Base-by-base conservation (phyloP, 202 grass and related monocot genomes). In the Eragrostis tef region DNA sequence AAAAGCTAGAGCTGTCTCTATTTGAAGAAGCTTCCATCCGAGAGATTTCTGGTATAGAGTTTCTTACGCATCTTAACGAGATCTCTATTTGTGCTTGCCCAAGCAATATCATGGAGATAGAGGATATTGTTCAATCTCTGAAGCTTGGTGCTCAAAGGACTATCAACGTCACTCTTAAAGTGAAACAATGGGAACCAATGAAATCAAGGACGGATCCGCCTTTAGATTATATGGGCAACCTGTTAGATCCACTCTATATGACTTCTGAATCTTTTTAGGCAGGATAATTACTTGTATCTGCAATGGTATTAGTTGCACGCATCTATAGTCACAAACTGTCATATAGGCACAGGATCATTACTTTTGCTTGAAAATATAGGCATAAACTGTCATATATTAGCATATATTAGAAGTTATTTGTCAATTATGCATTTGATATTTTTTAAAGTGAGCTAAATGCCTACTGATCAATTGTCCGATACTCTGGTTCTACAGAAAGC, bases 1-100 rank as follows among this genome's bases (percentile, higher is more conserved):
- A 62, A 25, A 80, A 60, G 22, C 70, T 88, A 45, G 86, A 88
- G 52, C 45, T 88, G 47, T 80, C 81, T 16, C 48, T 84, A 14
- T 88, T 80, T 34, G 3, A 75, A 70, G 0, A 4, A 48, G 34
- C 87, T 63, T 85, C n/a, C 44, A 75, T 88, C 36, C 9, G 14
- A 71, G 29, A 6, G 53, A 49, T 45, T 70, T 81, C 54, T 47
- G 86, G 81, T 36, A 85, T 85, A 43, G 29, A 70, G 41, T 76
- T 57, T 56, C 81, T 88, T 57, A 25, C 1, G 1, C 70, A 70
- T 41, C 81, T 76, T n/a, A 72, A 76, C 46, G 70, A 84, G 11
- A 47, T 88, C 5, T 64, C 29, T 0, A 6, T 88, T 61, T 42
- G 2, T 9, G 64, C 56, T 6, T 10, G 48, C 49, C 70, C 25